Evolutionary conservation across 1,284 basidiomycete species (phyloP).

Genomic region (Ceratorhiza oryzae-sativae): DNA sequence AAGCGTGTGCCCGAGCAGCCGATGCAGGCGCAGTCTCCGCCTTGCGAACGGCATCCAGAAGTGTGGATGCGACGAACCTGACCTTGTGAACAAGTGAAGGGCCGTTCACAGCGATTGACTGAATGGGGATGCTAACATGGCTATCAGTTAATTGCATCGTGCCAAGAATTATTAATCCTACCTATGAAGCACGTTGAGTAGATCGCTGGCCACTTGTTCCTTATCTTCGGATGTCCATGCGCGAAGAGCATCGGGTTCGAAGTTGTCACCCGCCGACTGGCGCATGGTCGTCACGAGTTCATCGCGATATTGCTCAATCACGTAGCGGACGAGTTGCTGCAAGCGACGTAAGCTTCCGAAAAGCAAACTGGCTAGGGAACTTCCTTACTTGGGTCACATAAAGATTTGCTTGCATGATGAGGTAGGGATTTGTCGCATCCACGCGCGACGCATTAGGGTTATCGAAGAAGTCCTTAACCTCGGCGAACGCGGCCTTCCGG

Average conservation of each 20-base stretch:
- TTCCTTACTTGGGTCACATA: constrained; percentile 82
- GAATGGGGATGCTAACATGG: constrained; percentile 76
- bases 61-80: constrained; percentile 84
- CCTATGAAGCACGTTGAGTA: constrained; percentile 83
- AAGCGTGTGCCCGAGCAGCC: constrained; percentile 78
- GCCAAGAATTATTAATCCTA: constrained; percentile 36
- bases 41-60: constrained; percentile 84
- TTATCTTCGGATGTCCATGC: constrained; percentile 62
- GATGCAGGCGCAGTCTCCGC: constrained; percentile 76
- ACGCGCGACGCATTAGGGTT: constrained; percentile 83
- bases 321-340: constrained; percentile 88
- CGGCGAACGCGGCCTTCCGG: constrained; percentile 79
- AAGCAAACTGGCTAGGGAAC: constrained; percentile 8
- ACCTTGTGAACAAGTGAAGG: constrained; percentile 75
- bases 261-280: constrained; percentile 49
- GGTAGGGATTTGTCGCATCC: constrained; percentile 83
- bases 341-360: constrained; percentile 38
- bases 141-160: constrained; percentile 30
- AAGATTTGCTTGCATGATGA: constrained; percentile 87
- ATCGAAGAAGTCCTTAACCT: constrained; percentile 87
- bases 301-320: constrained; percentile 87
- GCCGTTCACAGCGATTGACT: constrained; percentile 88
- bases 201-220: constrained; percentile 77
- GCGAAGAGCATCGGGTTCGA: constrained; percentile 56
- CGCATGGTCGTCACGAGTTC: constrained; percentile 74